Evolutionary conservation across 2,329 filamentous ascomycete genomes (phyloP), one percentile per base, ranked within the genome.

Genomic region (Didymella lethalis): DNA sequence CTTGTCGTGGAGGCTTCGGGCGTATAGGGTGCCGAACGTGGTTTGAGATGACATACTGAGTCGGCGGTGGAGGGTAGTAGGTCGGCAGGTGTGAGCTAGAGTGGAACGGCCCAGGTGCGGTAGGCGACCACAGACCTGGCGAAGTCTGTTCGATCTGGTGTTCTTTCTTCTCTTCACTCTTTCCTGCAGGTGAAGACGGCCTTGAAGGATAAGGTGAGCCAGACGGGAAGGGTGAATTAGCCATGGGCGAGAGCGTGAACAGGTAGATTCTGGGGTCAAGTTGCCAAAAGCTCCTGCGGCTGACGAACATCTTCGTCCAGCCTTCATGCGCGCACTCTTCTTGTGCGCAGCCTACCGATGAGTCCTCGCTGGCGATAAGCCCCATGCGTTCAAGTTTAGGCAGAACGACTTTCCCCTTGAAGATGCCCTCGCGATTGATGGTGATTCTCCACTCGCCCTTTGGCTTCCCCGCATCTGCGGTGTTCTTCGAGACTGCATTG

Each of bases 351-450:
- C 92, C 92, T 2, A 95, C 90, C 0, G 86, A 85, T 0, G 91
- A 92, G 69, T 96, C 89, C 53, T 91, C 85, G 25, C 85, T 90
- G 0, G 89, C 83, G 49, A 97, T 88, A 51, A 98, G 78, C 0
- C 93, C 93, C 93, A 97, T 97, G 54, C 93, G 86, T 80, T 97
- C 94, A 44, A 97, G 85, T 81, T 97, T 97, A 25, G 91, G 91
- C 43, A 97, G 85, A 64, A 97, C 80, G 64, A 95, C 92, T 59
- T 87, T 88, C 38, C 91, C 90, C 65, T 92, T 88, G 75, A 98
- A 87, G 38, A 97, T 90, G n/a, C 94, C 94, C 67, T 97, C 92
- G 10, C 90, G 83, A 76, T 88, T 91, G 75, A 98, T 89, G 68
- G 88, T 88, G 68, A 98, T 89, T 55, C 86, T 84, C 94, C 94